Base-by-base conservation (phyloP, 1,284 basidiomycete genomes). In the Sporisorium graminicola region DNA sequence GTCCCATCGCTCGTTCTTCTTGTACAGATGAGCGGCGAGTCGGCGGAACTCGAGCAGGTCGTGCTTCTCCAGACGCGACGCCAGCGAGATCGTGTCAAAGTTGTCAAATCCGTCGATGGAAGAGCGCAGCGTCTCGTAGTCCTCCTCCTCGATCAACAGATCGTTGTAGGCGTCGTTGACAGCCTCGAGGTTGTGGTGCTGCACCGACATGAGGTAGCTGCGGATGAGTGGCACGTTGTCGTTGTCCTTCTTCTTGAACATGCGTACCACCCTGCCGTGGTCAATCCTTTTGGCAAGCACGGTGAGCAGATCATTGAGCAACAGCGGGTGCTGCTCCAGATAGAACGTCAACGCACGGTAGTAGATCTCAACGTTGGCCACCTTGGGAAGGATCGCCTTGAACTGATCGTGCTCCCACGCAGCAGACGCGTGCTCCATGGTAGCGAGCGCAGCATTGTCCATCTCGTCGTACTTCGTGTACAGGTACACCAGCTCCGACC, bases 361-460 rank as follows among this genome's bases (percentile, higher is more conserved):
- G 87, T 95, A 95, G 91, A 99, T 98, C 88, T 99, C 97, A 74
- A 98, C 91, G 85, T 99, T 99, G 51, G 97, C 96, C 22, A 94
- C 95, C 82, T 84, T 81, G 55, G 81, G 79, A 59, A 85, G 46
- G 37, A 85, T 73, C 26, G 74, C 66, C 60, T 85, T 80, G 91
- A 99, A 99, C 86, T 98, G 95, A 84, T 94, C 96, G 88, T 99
- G 96, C 74, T 99, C 95, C 95, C 95, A 99, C 61, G 95, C 94
- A 87, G 98, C 95, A 27, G 94, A 90, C 2, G 96, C 93, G 52
- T 95, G 92, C 87, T 99, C 97, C 86, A 99, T 98, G 93, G 98
- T 98, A 3, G 94, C 93, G 74, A 97, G 88, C 37, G 94, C 93
- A n/a, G 95, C 94, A 83, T 97, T 97, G 86, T 97, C 94, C 56